A percentile compares a stretch with the other conserved stretches of the same genome.
Conservation (phyloP, 305 asterid species). For the Stenogyne calaminthoides region DNA sequence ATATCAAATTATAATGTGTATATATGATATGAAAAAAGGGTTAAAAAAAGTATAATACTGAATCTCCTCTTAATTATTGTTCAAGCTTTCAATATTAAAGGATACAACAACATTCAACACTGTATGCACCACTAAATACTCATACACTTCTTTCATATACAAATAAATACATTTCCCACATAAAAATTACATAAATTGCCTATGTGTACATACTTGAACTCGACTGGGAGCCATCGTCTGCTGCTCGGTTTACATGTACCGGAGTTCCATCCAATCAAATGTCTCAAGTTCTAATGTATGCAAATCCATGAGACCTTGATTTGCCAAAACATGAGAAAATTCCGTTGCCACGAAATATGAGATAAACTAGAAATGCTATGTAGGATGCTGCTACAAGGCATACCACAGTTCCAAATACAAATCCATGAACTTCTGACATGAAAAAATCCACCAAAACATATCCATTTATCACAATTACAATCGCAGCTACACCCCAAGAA, state of each 20-base stretch:
- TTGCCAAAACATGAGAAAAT: conserved; percentile 33
- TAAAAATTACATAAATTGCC: conserved; percentile 3
- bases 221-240: background rate
- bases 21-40: too few relatives aligned
- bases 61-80: conserved; percentile 2
- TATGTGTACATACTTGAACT: background rate
- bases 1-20: too few relatives aligned
- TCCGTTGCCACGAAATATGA: conserved; percentile 43
- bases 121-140: background rate
- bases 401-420: conserved; percentile 38
- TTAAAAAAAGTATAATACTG: background rate
- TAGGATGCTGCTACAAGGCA: conserved; percentile 48
- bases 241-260: background rate
- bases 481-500: conserved; percentile 61
- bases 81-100: background rate
- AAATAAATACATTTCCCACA: background rate
- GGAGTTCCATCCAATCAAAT: background rate
- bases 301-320: conserved; percentile 42
- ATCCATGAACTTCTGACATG: conserved; percentile 55
- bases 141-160: conserved; percentile 1
- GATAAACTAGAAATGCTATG: conserved; percentile 53
- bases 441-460: conserved; percentile 73
- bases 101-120: background rate
- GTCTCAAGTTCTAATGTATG: conserved; percentile 44
- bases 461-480: conserved; percentile 66